A percentile compares a stretch with the other conserved stretches of the same genome.
phyloP scores from a whole-genome alignment of 805 yeast genomes.

The Suhomyces kilbournensis region DNA sequence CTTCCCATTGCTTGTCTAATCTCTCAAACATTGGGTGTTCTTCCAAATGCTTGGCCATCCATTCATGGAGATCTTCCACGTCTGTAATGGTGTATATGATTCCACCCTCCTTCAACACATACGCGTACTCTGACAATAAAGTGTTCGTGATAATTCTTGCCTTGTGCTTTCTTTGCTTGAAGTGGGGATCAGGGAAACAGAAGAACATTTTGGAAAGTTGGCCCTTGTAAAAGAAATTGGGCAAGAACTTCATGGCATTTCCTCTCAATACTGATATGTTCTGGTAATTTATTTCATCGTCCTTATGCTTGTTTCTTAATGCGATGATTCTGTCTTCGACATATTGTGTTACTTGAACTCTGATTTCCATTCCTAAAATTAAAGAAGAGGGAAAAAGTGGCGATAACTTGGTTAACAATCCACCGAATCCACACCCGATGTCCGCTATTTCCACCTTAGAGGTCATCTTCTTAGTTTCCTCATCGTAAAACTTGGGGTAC shows the following conservation, averaged over 20 bases:
- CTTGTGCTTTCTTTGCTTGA: constrained; percentile 95
- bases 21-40: constrained; percentile 90
- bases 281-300: constrained; percentile 49
- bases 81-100: constrained; percentile 92
- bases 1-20: constrained; percentile 75
- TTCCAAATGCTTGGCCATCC: constrained; percentile 94
- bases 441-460: constrained; percentile 83
- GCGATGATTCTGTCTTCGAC: constrained; percentile 95
- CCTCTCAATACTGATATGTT: constrained; percentile 90
- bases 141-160: constrained; percentile 94
- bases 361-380: constrained; percentile 93
- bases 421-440: constrained; percentile 98
- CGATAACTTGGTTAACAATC: constrained; percentile 75
- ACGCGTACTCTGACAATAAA: constrained; percentile 87
- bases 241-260: constrained; percentile 95
- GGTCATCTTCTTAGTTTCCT: constrained; percentile 39
- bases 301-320: constrained; percentile 55
- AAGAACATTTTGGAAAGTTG: constrained; percentile 91
- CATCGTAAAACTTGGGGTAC: constrained; percentile 61
- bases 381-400: constrained; percentile 70
- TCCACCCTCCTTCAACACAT: constrained; percentile 82
- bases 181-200: constrained; percentile 99
- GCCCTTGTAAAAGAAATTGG: constrained; percentile 82
- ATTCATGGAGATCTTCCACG: constrained; percentile 84
- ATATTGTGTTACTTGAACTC: constrained; percentile 96